These are phyloP conservation scores for Corylus heterophylla DNA, from an alignment of 306 rosid species.

Conservation along the genomic window DNA sequence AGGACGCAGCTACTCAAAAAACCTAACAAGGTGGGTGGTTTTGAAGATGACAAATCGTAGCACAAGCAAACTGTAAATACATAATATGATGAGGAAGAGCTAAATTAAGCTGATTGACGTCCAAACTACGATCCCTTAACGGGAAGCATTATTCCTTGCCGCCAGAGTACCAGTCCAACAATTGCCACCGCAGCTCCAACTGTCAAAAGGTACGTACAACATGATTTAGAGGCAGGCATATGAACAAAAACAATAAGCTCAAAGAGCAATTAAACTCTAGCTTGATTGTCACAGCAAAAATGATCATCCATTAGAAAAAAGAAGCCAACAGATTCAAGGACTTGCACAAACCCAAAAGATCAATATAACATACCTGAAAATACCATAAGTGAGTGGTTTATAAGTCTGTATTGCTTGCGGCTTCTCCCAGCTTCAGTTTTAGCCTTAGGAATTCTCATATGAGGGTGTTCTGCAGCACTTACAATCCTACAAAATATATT, in stretches of 20 bases:
- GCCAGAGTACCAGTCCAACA: constrained; percentile 82
- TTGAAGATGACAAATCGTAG: constrained; percentile 25
- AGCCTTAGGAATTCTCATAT: constrained; percentile 86
- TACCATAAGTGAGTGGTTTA: constrained; percentile 77
- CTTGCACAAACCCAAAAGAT: no score
- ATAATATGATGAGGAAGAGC: constrained; percentile 5
- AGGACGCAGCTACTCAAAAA: constrained; percentile 25
- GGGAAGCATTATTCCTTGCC: constrained; percentile 75
- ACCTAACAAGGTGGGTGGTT: constrained; percentile 34
- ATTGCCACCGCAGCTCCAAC: constrained; percentile 89
- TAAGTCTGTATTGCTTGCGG: constrained; percentile 78
- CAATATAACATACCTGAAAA: constrained; percentile 64
- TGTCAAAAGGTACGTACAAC: constrained; percentile 28
- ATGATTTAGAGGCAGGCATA: not conserved
- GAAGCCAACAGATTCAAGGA: constrained; percentile 1
- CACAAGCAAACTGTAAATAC: constrained; percentile 16
- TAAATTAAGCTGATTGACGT: not conserved
- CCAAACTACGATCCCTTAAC: constrained; percentile 37
- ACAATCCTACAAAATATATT: constrained; percentile 65
- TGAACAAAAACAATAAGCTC: not conserved
- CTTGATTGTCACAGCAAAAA: not conserved
- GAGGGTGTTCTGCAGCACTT: constrained; percentile 92
- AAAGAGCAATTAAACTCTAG: not conserved
- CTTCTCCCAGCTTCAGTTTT: constrained; percentile 91
- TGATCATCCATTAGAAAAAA: not conserved